A percentile compares a stretch with the other conserved stretches of the same genome.
Evolutionary conservation across 768 basidiomycete species (phyloP).

Genomic region (Suillus fuscotomentosus): DNA sequence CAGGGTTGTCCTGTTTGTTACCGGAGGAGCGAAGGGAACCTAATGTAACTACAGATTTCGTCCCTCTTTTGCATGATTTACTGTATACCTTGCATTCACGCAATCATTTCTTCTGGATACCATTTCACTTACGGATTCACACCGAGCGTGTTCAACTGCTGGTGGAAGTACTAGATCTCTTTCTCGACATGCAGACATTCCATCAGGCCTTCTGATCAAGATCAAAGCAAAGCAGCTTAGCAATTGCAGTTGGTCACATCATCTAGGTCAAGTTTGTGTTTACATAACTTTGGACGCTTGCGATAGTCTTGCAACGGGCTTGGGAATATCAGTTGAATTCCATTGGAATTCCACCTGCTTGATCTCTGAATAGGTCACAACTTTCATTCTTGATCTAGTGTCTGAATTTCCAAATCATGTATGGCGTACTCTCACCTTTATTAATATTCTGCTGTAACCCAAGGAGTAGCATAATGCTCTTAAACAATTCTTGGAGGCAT

Average conservation of each 20-base stretch:
- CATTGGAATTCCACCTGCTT: too few species aligned
- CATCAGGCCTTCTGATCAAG: background rate
- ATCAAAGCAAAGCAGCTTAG: background rate
- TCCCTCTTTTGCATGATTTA: constrained; percentile 1
- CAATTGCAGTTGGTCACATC: background rate
- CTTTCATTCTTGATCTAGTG: background rate
- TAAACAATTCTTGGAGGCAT: constrained; percentile 65
- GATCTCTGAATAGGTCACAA: background rate
- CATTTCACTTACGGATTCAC: background rate
- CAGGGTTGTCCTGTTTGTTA: constrained; percentile 81
- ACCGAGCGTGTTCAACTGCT: background rate
- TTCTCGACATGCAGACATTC: background rate
- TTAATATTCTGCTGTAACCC: too few species aligned
- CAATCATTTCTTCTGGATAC: background rate
- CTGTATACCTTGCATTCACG: constrained; percentile 4
- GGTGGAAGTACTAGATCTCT: background rate
- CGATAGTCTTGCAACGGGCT: background rate
- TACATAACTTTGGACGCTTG: background rate
- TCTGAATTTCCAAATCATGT: constrained; percentile 24
- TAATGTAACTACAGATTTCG: constrained; percentile 16
- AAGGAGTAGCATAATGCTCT: too few species aligned
- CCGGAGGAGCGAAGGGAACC: constrained; percentile 50
- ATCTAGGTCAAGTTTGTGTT: background rate
- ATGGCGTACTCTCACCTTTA: background rate
- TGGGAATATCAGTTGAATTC: too few species aligned